Percentiles rank a stretch among this genome's conserved stretches.
phyloP scores from a whole-genome alignment of 179 eudicot species.

The Drosera spatulata region DNA sequence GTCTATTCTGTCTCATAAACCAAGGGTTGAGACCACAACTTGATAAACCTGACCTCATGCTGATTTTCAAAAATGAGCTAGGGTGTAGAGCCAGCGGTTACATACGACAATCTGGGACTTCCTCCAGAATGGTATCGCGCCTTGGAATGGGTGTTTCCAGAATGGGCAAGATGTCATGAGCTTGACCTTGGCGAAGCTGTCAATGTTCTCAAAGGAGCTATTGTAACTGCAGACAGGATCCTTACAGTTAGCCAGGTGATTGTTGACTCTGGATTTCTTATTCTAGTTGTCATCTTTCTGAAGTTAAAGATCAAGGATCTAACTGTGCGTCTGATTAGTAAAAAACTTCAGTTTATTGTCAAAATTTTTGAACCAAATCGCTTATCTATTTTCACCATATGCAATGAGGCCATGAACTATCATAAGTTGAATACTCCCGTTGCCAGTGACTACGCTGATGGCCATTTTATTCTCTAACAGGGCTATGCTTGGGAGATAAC shows the following conservation, averaged over 20 bases:
- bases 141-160: slow-evolving; percentile 91
- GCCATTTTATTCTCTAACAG: slow-evolving; percentile 24
- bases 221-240: slow-evolving; percentile 87
- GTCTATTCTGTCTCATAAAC: neutral
- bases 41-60: neutral
- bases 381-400: no score
- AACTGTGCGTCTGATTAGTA: neutral
- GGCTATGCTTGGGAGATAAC: slow-evolving; percentile 98
- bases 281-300: neutral
- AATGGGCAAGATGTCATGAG: slow-evolving; percentile 98
- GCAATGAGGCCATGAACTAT: neutral
- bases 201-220: slow-evolving; percentile 84
- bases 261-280: neutral
- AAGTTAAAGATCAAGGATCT: neutral
- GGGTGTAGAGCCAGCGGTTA: slow-evolving; percentile 96
- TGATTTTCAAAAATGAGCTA: slow-evolving; percentile 16
- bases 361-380: no score
- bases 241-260: slow-evolving; percentile 93
- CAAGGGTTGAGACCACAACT: no score
- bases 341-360: no score
- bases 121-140: slow-evolving; percentile 89
- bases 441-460: neutral
- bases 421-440: neutral
- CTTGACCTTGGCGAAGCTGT: slow-evolving; percentile 99
- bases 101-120: slow-evolving; percentile 73